Evolutionary conservation across 768 basidiomycete genomes (phyloP), one percentile per base, ranked within the genome.

Genomic region (Amanita polypyramis): DNA sequence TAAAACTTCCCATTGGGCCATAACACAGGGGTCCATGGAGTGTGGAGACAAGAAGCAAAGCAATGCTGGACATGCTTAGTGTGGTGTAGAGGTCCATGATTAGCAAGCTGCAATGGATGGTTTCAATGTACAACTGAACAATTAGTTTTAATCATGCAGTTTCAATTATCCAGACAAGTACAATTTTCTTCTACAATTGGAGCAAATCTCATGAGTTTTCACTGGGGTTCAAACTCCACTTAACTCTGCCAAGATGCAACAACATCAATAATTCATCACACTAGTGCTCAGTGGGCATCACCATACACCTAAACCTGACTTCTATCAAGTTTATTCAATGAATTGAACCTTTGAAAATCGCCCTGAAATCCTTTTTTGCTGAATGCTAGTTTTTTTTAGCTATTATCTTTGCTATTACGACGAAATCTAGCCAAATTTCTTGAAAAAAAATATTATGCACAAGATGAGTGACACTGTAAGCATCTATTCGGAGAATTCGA

Each of bases 401-500:
- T 1, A 38, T 19, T 38, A 38, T 38, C 15, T 19, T 9, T 38
- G 17, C 15, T 38, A 38, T 38, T 19, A 9, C 20, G 2, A 6
- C 5, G 17, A 1, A 17, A 38, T 38, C 37, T 38, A 9, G 2
- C 20, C 15, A 6, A 38, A 38, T 38, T 38, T 38, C 2, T 38
- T 38, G 17, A 38, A 38, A 38, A 1, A 19, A 38, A 38, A 17
- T n/a, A 6, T 38, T 38, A 38, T 38, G 20, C 37, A 38, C 2
- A 19, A 6, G 1, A 38, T 38, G 37, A 2, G 37, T 38, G 37
- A 25, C 42, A 35, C 27, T 15, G 30, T 23, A 48, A 37, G 19
- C 39, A 37, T 41, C 34, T 20, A 49, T 42, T 41, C 47, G 25
- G 39, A 49, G 47, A 49, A 49, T 49, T 39, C n/a, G n/a, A 20